phyloP scores from a whole-genome alignment of 495 filamentous ascomycete genomes.

The Penicillium malachiteum region DNA sequence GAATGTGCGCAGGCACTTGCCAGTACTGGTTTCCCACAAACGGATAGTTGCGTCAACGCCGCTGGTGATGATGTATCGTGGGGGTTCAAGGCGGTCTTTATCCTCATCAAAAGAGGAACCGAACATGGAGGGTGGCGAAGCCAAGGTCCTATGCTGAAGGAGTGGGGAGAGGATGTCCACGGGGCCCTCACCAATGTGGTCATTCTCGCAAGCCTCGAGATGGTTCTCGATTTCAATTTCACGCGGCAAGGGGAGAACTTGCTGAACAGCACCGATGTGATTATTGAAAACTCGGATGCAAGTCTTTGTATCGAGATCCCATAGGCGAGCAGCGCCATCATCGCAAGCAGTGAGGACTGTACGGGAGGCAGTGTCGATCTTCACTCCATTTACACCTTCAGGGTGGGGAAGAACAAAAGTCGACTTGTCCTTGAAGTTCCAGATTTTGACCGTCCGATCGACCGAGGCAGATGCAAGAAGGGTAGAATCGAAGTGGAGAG shows the following conservation, averaged over 20 bases:
- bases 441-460: conserved; percentile 88
- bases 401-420: conserved; percentile 75
- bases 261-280: conserved; percentile 95
- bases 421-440: conserved; percentile 84
- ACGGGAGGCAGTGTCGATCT: conserved; percentile 73
- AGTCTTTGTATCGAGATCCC: conserved; percentile 80
- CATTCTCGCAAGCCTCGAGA: conserved; percentile 57
- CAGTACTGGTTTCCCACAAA: conserved; percentile 86
- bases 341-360: conserved; percentile 92
- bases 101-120: conserved; percentile 51
- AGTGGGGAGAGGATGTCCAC: conserved; percentile 21
- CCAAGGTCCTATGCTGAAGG: conserved; percentile 30
- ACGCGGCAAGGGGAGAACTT: conserved; percentile 74
- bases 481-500: conserved; percentile 78
- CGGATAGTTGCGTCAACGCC: conserved; percentile 89
- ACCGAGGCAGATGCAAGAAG: conserved; percentile 84
- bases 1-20: conserved; percentile 81
- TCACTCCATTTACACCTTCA: conserved; percentile 93
- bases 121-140: conserved; percentile 51
- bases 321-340: conserved; percentile 87
- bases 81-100: conserved; percentile 65
- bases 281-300: conserved; percentile 82
- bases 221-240: conserved; percentile 85
- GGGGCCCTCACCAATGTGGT: conserved; percentile 32
- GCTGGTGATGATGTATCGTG: conserved; percentile 87